Conservation (phyloP, 345 rosid species). For the Pugionium cornutum region DNA sequence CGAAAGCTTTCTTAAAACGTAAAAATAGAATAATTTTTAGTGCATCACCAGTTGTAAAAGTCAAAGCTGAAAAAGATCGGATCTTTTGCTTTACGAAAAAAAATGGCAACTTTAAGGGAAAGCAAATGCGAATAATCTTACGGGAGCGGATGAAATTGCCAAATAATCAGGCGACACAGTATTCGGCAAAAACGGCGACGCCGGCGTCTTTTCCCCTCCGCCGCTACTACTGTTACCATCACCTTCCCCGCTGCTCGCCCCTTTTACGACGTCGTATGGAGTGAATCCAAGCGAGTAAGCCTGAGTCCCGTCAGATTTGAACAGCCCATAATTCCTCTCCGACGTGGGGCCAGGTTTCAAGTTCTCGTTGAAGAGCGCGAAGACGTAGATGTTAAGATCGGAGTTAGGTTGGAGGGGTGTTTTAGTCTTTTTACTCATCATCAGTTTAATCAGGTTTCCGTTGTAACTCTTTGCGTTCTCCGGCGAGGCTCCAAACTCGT, state of each 20-base stretch:
- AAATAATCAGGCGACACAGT: slow-evolving; percentile 49
- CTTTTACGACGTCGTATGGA: slow-evolving; percentile 35
- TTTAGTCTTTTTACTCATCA: slow-evolving; percentile 58
- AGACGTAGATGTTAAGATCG: slow-evolving; percentile 65
- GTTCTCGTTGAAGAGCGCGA: slow-evolving; percentile 91
- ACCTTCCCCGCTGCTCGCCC: slow-evolving; percentile 29
- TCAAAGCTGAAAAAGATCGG: background rate
- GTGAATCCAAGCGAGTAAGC: slow-evolving; percentile 53
- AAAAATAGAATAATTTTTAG: slow-evolving; percentile 18
- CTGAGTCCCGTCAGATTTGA: slow-evolving; percentile 84
- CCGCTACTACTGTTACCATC: background rate
- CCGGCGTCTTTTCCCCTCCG: slow-evolving; percentile 25
- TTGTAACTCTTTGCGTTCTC: slow-evolving; percentile 89
- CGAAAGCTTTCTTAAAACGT: background rate
- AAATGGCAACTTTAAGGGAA: slow-evolving; percentile 12
- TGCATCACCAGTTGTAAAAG: background rate
- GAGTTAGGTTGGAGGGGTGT: slow-evolving; percentile 73
- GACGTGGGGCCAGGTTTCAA: slow-evolving; percentile 37
- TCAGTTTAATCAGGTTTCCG: slow-evolving; percentile 70
- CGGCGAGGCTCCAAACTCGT: slow-evolving; percentile 75
- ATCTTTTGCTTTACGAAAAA: slow-evolving; percentile 16
- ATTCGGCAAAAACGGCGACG: slow-evolving; percentile 22
- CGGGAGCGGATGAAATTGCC: slow-evolving; percentile 51
- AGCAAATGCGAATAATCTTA: slow-evolving; percentile 35
- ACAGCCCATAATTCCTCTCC: slow-evolving; percentile 39